Percentiles rank a stretch among this genome's conserved stretches.
Evolutionary conservation across 495 filamentous ascomycete species (phyloP).

Genomic region (Aspergillus homomorphus): DNA sequence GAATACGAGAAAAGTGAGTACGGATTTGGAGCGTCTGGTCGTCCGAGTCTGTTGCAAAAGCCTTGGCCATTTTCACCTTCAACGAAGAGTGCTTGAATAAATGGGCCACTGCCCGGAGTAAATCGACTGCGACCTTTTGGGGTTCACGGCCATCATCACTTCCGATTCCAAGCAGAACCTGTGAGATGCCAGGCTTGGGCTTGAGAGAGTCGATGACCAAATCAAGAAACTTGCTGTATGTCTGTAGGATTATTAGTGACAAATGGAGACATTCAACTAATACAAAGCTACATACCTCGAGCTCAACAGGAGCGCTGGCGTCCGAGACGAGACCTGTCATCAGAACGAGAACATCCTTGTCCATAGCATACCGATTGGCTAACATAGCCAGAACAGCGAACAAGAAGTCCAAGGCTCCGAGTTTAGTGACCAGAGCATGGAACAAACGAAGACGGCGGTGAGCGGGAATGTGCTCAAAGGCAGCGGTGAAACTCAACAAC

Average conservation of each 20-base stretch:
- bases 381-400: conserved; percentile 49
- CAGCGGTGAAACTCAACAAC: conserved; percentile 85
- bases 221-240: conserved; percentile 67
- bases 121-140: conserved; percentile 55
- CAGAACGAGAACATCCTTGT: conserved; percentile 44
- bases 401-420: conserved; percentile 75
- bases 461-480: conserved; percentile 89
- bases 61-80: conserved; percentile 39
- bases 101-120: conserved; percentile 52
- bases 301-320: conserved; percentile 62
- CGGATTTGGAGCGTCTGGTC: conserved; percentile 57
- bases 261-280: conserved; percentile 1
- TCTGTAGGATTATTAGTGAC: conserved; percentile 32
- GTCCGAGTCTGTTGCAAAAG: conserved; percentile 36
- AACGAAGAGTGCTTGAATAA: conserved; percentile 45
- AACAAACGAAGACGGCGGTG: conserved; percentile 81
- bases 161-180: conserved; percentile 60
- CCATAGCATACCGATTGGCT: conserved; percentile 41
- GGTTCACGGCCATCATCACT: conserved; percentile 61
- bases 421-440: conserved; percentile 69
- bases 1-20: conserved; percentile 62
- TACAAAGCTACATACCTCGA: conserved; percentile 37
- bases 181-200: conserved; percentile 65
- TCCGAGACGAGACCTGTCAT: conserved; percentile 45
- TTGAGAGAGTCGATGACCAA: conserved; percentile 70